Evolutionary conservation across 2,329 filamentous ascomycete genomes (phyloP).

Genomic region (Anisogramma anomala): DNA sequence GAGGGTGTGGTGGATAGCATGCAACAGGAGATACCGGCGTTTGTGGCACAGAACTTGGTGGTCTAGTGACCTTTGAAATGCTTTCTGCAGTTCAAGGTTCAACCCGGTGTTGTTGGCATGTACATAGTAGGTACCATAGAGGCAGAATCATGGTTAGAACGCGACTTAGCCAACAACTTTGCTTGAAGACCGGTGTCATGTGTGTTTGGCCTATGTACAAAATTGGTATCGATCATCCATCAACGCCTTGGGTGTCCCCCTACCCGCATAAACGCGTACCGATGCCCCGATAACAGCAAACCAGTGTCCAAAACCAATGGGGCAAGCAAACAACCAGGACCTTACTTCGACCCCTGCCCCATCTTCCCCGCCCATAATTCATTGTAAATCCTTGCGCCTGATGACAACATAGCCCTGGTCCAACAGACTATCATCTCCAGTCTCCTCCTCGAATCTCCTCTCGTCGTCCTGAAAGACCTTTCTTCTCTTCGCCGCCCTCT

Average conservation of each 20-base stretch:
- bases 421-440: conserved; percentile 33
- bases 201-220: no score
- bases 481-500: conserved; percentile 16
- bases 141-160: no score
- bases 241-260: no score
- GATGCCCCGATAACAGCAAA: neutral
- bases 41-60: conserved; percentile 14
- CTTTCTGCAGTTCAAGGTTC: neutral
- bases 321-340: neutral
- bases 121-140: conserved; percentile 2
- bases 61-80: conserved; percentile 3
- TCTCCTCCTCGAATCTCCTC: conserved; percentile 37
- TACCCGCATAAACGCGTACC: no score
- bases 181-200: no score
- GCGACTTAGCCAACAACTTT: no score
- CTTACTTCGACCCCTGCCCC: no score
- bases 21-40: conserved; percentile 65
- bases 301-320: neutral
- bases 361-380: no score
- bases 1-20: conserved; percentile 75
- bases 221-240: no score
- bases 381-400: conserved; percentile 40
- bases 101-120: neutral
- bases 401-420: conserved; percentile 44
- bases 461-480: conserved; percentile 28